phyloP scores from a whole-genome alignment of 768 basidiomycete species.

The Scleroderma citrinum region DNA sequence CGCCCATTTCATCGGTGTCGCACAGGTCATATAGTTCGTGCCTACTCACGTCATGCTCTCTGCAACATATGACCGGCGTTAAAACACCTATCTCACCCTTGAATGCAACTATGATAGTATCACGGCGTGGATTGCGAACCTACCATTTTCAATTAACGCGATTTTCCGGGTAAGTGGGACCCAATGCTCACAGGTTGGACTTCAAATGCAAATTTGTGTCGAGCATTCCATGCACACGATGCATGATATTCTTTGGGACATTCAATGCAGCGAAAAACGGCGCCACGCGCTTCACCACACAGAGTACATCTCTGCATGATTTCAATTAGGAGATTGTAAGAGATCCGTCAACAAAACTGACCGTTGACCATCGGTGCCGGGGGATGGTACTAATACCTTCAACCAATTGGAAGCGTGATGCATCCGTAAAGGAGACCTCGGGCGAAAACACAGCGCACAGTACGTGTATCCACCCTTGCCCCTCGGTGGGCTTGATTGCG shows the following conservation, averaged over 20 bases:
- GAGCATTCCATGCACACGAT: constrained; percentile 84
- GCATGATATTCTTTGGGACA: constrained; percentile 79
- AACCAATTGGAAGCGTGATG: constrained; percentile 63
- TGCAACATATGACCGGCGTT: constrained; percentile 72
- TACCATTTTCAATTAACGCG: constrained; percentile 20
- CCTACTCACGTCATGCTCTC: constrained; percentile 61
- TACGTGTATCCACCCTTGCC: constrained; percentile 88
- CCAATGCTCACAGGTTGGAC: constrained; percentile 61
- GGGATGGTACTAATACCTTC: constrained; percentile 81
- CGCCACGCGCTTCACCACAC: constrained; percentile 69
- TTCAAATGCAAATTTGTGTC: constrained; percentile 89
- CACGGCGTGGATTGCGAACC: constrained; percentile 76
- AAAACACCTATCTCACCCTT: constrained; percentile 76
- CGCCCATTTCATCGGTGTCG: constrained; percentile 72
- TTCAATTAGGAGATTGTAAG: constrained; percentile 1
- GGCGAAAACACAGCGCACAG: constrained; percentile 85
- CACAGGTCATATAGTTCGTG: constrained; percentile 78
- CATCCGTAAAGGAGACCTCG: constrained; percentile 80
- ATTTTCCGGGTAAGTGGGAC: not conserved
- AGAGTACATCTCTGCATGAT: constrained; percentile 61
- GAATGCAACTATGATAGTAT: constrained; percentile 64
- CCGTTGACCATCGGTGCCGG: constrained; percentile 65
- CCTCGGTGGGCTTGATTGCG: constrained; percentile 85
- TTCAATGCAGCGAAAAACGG: constrained; percentile 78
- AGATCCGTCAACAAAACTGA: constrained; percentile 32